Percentiles rank a stretch among this genome's conserved stretches.
Evolutionary conservation across 805 yeast species (phyloP).

Genomic region (Candida tammaniensis): DNA sequence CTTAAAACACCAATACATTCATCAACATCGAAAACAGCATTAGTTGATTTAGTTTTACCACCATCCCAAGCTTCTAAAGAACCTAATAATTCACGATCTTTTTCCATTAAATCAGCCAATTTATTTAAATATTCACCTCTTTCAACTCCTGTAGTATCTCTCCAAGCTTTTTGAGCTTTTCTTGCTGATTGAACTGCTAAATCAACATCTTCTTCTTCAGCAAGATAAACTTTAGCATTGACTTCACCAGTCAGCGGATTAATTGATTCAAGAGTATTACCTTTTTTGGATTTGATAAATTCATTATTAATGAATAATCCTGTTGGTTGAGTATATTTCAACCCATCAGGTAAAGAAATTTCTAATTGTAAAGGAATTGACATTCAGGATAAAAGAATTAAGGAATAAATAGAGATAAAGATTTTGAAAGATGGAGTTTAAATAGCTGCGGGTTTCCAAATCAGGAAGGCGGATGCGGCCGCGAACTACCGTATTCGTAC

Average conservation of each 20-base stretch:
- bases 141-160: conserved; percentile 41
- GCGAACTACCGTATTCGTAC: neutral
- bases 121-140: conserved; percentile 36
- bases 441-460: no score
- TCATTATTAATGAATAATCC: conserved; percentile 55
- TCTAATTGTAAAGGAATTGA: conserved; percentile 36
- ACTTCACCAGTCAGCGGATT: conserved; percentile 44
- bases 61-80: conserved; percentile 48
- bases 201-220: conserved; percentile 42
- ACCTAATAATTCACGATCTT: conserved; percentile 31
- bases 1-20: conserved; percentile 45
- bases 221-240: conserved; percentile 41
- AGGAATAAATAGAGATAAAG: no score
- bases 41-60: conserved; percentile 44
- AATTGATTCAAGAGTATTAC: conserved; percentile 38
- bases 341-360: conserved; percentile 49
- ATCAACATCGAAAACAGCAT: conserved; percentile 49
- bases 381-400: conserved; percentile 21
- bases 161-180: conserved; percentile 45
- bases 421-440: no score
- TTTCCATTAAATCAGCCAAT: conserved; percentile 34
- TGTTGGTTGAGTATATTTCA: conserved; percentile 51
- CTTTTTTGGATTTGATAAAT: conserved; percentile 34
- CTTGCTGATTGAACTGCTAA: conserved; percentile 39
- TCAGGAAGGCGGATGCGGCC: conserved; percentile 3